phyloP scores from a whole-genome alignment of 2,329 filamentous ascomycete genomes.

The Venturia nashicola region DNA sequence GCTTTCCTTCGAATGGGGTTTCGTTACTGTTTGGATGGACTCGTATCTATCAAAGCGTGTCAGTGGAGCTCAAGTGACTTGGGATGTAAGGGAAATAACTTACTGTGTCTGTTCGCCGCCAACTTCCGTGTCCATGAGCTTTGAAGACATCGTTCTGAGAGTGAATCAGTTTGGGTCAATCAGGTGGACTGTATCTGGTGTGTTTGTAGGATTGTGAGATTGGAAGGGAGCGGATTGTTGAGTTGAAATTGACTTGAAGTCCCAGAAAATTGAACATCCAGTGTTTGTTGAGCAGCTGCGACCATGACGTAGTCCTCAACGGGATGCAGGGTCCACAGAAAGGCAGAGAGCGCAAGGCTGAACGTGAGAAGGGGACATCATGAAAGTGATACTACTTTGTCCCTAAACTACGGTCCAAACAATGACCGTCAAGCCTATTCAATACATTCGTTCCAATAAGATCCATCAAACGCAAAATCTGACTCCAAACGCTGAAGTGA shows the following conservation, averaged over 20 bases:
- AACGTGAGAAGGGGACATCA: not conserved
- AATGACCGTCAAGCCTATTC: not conserved
- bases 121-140: slow-evolving; percentile 44
- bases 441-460: not conserved
- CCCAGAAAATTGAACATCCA: not conserved
- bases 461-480: not conserved
- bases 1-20: slow-evolving; percentile 39
- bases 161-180: not conserved
- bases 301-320: not conserved
- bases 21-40: slow-evolving; percentile 37
- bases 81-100: slow-evolving; percentile 12
- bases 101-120: slow-evolving; percentile 50
- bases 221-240: not conserved
- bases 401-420: not conserved
- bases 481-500: not conserved
- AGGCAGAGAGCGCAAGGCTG: not conserved
- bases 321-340: not conserved
- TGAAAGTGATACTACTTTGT: not conserved
- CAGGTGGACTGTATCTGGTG: no score
- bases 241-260: not conserved
- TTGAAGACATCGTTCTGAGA: slow-evolving; percentile 30
- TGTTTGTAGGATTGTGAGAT: not conserved
- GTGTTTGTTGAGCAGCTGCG: not conserved
- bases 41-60: slow-evolving; percentile 40
- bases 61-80: not conserved